Conservation (phyloP, 2,329 filamentous ascomycete species). For the Calonectria fujianensis region DNA sequence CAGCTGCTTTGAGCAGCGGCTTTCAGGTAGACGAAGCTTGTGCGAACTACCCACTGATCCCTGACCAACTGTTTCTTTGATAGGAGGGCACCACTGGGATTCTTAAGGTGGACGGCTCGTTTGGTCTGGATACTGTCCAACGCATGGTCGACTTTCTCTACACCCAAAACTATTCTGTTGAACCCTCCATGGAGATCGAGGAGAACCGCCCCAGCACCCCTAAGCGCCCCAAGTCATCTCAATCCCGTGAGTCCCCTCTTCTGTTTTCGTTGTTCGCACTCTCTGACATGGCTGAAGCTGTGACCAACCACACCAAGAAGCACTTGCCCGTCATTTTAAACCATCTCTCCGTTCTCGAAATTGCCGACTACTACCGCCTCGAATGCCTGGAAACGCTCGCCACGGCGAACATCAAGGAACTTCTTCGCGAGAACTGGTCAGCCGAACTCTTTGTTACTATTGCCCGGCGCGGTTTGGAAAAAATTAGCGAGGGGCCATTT, state of each 20-base stretch:
- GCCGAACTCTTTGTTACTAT: neutral
- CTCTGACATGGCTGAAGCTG: neutral
- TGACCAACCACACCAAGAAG: neutral
- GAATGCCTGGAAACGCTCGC: neutral
- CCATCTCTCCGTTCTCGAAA: neutral
- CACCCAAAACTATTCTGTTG: neutral
- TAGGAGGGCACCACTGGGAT: neutral
- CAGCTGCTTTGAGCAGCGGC: neutral
- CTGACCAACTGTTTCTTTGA: neutral
- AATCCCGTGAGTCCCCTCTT: neutral
- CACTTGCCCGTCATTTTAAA: neutral
- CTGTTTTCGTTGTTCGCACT: neutral
- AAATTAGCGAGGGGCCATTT: neutral
- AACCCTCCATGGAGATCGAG: neutral
- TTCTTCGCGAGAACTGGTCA: neutral
- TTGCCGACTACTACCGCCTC: conserved; percentile 11
- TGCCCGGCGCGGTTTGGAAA: neutral
- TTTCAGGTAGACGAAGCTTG: neutral
- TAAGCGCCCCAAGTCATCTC: neutral
- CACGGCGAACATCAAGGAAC: neutral
- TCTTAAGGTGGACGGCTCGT: conserved; percentile 2
- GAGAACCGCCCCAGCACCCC: neutral
- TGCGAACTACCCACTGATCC: no score
- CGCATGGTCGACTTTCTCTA: conserved; percentile 21
- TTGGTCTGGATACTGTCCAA: conserved; percentile 2